phyloP scores from a whole-genome alignment of 495 filamentous ascomycete species.

The Penicillium subrubescens region DNA sequence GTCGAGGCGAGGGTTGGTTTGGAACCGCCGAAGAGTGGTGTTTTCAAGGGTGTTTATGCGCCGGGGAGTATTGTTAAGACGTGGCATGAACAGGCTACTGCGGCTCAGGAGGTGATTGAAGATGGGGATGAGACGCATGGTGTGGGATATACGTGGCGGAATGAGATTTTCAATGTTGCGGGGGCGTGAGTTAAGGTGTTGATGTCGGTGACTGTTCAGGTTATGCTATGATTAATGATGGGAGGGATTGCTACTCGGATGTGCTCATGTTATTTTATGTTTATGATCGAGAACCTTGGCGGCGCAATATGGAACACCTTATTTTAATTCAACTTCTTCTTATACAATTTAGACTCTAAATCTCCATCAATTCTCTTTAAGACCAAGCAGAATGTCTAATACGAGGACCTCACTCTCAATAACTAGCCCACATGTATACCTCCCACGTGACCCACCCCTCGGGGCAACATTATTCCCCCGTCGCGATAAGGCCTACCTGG shows the following conservation, averaged over 20 bases:
- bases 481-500: conserved; percentile 29
- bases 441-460: conserved; percentile 22
- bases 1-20: conserved; percentile 71
- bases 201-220: neutral
- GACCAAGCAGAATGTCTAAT: no score
- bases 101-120: conserved; percentile 63
- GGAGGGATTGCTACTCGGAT: neutral
- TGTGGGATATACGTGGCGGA: conserved; percentile 64
- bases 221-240: neutral
- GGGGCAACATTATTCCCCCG: conserved; percentile 24
- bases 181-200: conserved; percentile 11
- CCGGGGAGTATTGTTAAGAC: conserved; percentile 85
- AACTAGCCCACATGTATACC: neutral
- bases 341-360: no score
- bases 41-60: conserved; percentile 83
- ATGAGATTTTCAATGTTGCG: conserved; percentile 77
- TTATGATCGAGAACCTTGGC: conserved; percentile 7
- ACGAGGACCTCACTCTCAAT: neutral
- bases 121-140: conserved; percentile 54
- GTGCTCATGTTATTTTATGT: neutral
- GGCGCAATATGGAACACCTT: conserved; percentile 1
- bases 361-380: no score
- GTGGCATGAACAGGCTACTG: conserved; percentile 77
- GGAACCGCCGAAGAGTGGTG: conserved; percentile 59
- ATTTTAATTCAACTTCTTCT: neutral